Evolutionary conservation across 371 early-diverging fungal species (phyloP), one percentile per base, ranked within the genome.

Genomic region (Smittium culicis): DNA sequence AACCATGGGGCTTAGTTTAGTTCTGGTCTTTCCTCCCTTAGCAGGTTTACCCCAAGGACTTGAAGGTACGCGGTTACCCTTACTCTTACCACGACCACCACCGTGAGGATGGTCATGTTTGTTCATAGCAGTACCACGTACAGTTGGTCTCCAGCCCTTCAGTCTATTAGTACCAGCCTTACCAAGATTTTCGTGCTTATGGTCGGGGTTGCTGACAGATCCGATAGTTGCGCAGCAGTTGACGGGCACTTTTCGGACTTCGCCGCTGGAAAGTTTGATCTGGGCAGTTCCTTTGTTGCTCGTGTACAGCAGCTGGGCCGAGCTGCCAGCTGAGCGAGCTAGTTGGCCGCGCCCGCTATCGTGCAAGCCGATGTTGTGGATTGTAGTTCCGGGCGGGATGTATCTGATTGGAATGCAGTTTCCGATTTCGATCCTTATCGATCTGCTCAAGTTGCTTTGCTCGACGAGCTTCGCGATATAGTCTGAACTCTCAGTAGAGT

Each of bases 61-160:
- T 71, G 88, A 77, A 56, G 97, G 91, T 62, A 92, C 73, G 57
- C 68, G 68, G 67, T 75, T 75, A 45, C 79, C 73, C 78, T 77
- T 79, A 56, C 76, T 77, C 66, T 79, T 78, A 33, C 79, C 79
- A 34, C 79, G 83, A 75, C 99, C 99, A 85, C 99, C 99, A 81
- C 99, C 99, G 78, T 96, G 96, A 67, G 97, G 94, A 83, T 99
- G 99, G 81, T 98, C 97, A 65, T 83, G 82, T n/a, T 97, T 89
- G 81, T 96, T 98, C 96, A 94, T 94, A 55, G 99, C 99, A 16
- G 70, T 70, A 58, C 84, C 85, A 64, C 99, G 88, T 45, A 98
- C 98, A 32, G 87, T 86, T 54, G 99, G 99, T 70, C 98, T 83
- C 73, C 87, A 85, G 45, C 97, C 97, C 34, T 64, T 64, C 34